These are phyloP conservation scores for Aspergillaceae sp. DNA, from an alignment of 2,329 filamentous ascomycete genomes.

Conservation along the genomic window DNA sequence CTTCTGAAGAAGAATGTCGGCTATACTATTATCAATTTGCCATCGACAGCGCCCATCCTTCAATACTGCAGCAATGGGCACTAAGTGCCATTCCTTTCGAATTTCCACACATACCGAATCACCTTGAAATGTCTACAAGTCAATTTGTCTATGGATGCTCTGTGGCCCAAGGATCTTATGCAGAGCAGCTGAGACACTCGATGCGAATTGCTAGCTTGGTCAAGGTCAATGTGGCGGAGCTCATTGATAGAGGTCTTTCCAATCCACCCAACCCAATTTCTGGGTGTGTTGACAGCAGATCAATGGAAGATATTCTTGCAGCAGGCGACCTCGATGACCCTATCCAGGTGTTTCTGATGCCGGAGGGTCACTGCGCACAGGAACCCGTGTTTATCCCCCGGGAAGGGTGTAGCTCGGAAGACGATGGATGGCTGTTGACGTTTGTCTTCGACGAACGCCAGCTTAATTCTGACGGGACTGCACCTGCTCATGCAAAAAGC, in stretches of 20 bases:
- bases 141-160: slow-evolving; percentile 61
- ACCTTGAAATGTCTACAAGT: slow-evolving; percentile 48
- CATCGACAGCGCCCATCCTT: slow-evolving; percentile 3
- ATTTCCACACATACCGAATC: slow-evolving; percentile 53
- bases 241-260: slow-evolving; percentile 41
- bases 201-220: slow-evolving; percentile 7
- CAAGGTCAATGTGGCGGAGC: slow-evolving; percentile 3
- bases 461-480: slow-evolving; percentile 44
- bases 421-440: slow-evolving; percentile 59
- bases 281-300: slow-evolving; percentile 55
- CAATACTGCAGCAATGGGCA: slow-evolving; percentile 58
- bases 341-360: slow-evolving; percentile 55
- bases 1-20: slow-evolving; percentile 52
- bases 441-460: slow-evolving; percentile 64
- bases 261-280: slow-evolving; percentile 43
- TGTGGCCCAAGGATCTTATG: slow-evolving; percentile 28
- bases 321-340: slow-evolving; percentile 43
- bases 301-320: slow-evolving; percentile 44
- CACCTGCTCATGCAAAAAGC: slow-evolving; percentile 39
- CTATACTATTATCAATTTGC: slow-evolving; percentile 62
- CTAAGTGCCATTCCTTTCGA: slow-evolving; percentile 59
- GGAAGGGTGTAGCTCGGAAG: slow-evolving; percentile 39
- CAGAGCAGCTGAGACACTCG: background rate
- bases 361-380: slow-evolving; percentile 54
- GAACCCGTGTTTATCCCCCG: slow-evolving; percentile 58